Conservation (phyloP, 2,329 filamentous ascomycete species). For the Apiospora arundinis region DNA sequence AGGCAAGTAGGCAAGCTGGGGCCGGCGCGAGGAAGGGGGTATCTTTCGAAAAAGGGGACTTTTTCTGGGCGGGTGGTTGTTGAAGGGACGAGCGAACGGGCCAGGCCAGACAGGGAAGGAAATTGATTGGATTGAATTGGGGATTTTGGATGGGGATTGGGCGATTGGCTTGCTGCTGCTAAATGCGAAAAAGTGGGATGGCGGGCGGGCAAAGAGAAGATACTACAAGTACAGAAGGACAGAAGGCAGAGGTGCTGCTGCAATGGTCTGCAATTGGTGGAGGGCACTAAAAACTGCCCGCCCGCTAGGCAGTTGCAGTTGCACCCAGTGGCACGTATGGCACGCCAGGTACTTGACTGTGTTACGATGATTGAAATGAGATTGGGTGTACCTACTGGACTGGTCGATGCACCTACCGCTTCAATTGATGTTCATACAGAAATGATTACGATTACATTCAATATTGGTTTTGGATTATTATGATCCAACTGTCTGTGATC, state of each 20-base stretch:
- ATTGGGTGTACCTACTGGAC: neutral
- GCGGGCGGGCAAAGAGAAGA: neutral
- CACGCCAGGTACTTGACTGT: too few species aligned
- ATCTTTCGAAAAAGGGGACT: slow-evolving; percentile 27
- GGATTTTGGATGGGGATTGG: neutral
- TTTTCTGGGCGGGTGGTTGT: neutral
- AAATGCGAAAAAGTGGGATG: slow-evolving; percentile 1
- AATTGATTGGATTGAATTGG: slow-evolving; percentile 7
- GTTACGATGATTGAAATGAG: neutral
- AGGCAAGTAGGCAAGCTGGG: neutral
- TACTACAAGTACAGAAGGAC: too few species aligned
- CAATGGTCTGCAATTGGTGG: neutral
- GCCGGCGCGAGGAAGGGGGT: slow-evolving; percentile 25
- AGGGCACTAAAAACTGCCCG: slow-evolving; percentile 10
- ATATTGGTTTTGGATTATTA: neutral
- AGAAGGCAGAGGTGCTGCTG: neutral
- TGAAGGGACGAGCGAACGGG: slow-evolving; percentile 19
- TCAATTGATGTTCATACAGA: neutral
- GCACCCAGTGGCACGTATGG: neutral
- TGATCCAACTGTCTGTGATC: neutral
- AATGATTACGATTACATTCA: neutral
- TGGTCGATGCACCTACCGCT: neutral
- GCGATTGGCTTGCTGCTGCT: neutral
- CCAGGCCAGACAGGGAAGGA: slow-evolving; percentile 18
- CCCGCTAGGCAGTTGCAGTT: slow-evolving; percentile 9